Evolutionary conservation across 108 stramenopile species (phyloP).

Genomic region (Cyclotella cryptica): DNA sequence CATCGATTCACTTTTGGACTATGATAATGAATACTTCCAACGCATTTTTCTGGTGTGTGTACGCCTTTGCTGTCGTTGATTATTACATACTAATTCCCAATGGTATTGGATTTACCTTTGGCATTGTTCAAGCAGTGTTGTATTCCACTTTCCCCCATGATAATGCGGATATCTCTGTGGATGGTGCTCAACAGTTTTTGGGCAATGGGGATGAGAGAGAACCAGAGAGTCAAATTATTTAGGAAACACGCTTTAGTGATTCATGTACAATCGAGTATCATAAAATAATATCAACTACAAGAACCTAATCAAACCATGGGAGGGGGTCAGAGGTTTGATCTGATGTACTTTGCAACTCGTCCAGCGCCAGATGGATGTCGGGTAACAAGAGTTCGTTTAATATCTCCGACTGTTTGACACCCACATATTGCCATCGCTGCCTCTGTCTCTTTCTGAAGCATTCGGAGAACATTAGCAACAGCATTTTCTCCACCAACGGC

Average conservation of each 20-base stretch:
- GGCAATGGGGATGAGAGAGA: not conserved
- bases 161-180: constrained; percentile 4
- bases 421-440: constrained; percentile 87
- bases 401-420: constrained; percentile 51
- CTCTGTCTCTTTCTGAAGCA: constrained; percentile 77
- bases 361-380: constrained; percentile 40
- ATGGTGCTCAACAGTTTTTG: constrained; percentile 23
- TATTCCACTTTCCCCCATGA: constrained; percentile 29
- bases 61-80: constrained; percentile 74
- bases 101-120: constrained; percentile 72
- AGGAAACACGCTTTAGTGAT: not conserved
- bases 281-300: not conserved
- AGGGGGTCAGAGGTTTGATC: constrained; percentile 38
- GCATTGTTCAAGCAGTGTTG: constrained; percentile 63
- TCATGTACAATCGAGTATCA: not conserved
- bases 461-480: constrained; percentile 60
- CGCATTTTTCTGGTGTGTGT: constrained; percentile 77
- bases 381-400: constrained; percentile 28
- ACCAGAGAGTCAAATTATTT: constrained; percentile 15
- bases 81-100: constrained; percentile 77
- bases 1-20: constrained; percentile 72
- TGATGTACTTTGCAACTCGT: constrained; percentile 22
- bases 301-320: not conserved
- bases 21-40: constrained; percentile 80
- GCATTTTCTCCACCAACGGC: constrained; percentile 79